Evolutionary conservation across 1,139 yeast genomes (phyloP), one percentile per base, ranked within the genome.

Genomic region (Scheffersomyces segobiensis): DNA sequence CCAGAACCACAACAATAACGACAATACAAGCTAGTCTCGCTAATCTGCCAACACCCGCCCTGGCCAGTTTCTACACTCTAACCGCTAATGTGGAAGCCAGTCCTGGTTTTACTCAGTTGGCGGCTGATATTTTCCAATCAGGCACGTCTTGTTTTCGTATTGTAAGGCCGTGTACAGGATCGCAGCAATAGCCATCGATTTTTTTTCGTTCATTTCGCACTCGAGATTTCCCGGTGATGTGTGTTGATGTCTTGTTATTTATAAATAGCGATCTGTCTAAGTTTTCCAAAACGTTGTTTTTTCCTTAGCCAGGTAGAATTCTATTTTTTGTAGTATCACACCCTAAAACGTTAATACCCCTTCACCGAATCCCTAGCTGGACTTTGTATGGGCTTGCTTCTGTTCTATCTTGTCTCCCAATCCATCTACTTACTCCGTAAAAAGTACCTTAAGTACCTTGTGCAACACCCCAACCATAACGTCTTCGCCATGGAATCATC

Each of bases 311-410:
- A 26, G 18, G 39, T 14, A 14, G 8, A 19, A 24, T 32, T 26
- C 24, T 51, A 48, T 26, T 50, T 50, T 54, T 50, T 19, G 19
- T 19, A 51, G 47, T 19, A n/a, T 7, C 18, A 18, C 39, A 8
- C 20, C 49, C 50, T 2, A 14, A 10, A 10, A 24, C 20, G 42
- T 46, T 49, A 21, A 18, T 12, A 18, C 21, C 49, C 50, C 42
- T 8, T 20, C 49, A 6, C 32, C 50, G 19, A 12, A 32, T 32
- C 42, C 42, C 42, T 32, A 32, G 42, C 42, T 32, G 21, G 39
- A 51, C 42, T 60, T 60, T 76, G 67, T 64, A 80, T 80, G 84
- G 83, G 84, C 68, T 62, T 80, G 61, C 64, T 80, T 59, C 78
- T 78, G 76, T 65, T 77, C 62, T 79, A 78, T 65, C 65, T 80